These are phyloP conservation scores for Globisporangium yorkense DNA, from an alignment of 352 stramenopile genomes.

Conservation along the genomic window DNA sequence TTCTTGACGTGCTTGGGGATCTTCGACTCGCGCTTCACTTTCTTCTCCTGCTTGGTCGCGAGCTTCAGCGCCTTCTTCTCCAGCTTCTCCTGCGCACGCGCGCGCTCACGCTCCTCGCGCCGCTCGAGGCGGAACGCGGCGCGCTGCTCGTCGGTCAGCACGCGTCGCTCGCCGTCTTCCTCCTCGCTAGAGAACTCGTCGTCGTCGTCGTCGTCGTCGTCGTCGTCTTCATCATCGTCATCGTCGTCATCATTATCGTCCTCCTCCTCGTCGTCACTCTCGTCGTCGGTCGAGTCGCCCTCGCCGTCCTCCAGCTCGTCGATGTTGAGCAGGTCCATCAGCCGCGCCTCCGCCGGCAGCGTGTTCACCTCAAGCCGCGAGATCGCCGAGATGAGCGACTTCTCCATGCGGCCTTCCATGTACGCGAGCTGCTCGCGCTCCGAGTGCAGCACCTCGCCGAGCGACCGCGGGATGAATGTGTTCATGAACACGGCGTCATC, in stretches of 20 bases:
- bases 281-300: conserved; percentile 41
- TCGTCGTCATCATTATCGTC: conserved; percentile 48
- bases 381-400: conserved; percentile 72
- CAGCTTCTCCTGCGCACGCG: conserved; percentile 46
- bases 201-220: conserved; percentile 27
- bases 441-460: conserved; percentile 91
- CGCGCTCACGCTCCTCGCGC: conserved; percentile 54
- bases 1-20: conserved; percentile 99
- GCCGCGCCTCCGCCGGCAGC: conserved; percentile 28
- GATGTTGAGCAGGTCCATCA: conserved; percentile 50
- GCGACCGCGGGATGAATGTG: conserved; percentile 92
- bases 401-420: conserved; percentile 83
- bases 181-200: conserved; percentile 40
- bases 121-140: conserved; percentile 83
- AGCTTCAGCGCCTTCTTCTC: conserved; percentile 95
- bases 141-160: conserved; percentile 79
- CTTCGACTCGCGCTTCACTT: conserved; percentile 93
- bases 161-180: conserved; percentile 37
- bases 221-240: conserved; percentile 41
- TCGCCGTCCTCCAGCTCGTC: conserved; percentile 79
- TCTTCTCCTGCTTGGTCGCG: conserved; percentile 91
- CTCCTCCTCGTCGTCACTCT: conserved; percentile 54
- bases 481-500: conserved; percentile 93
- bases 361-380: conserved; percentile 60
- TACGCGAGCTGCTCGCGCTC: conserved; percentile 84